Conservation (phyloP, 2,329 filamentous ascomycete species). For the Lecanicillium sp. region DNA sequence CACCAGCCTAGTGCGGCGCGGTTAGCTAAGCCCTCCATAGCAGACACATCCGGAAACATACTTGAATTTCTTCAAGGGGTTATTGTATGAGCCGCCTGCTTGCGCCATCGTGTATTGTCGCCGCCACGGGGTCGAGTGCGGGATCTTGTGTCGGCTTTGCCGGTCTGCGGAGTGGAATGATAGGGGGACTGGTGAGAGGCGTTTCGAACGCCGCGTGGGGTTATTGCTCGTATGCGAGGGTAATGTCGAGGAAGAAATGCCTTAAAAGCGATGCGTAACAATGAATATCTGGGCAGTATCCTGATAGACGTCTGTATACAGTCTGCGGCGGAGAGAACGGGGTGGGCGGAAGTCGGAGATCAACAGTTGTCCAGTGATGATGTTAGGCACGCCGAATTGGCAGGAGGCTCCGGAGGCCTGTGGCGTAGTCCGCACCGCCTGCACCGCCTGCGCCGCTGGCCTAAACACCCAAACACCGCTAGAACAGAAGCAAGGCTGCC, state of each 20-base stretch:
- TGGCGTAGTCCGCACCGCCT: neutral
- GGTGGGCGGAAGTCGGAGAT: too few relatives aligned
- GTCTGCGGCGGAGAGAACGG: too few relatives aligned
- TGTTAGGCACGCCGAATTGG: conserved; percentile 11
- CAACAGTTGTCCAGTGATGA: too few relatives aligned
- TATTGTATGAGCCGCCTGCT: conserved; percentile 83
- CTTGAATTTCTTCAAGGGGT: conserved; percentile 99
- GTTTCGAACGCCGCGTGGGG: too few relatives aligned
- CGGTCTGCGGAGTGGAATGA: neutral
- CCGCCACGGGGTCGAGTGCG: conserved; percentile 13
- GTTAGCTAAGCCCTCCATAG: conserved; percentile 16
- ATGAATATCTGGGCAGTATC: too few relatives aligned
- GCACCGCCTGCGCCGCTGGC: conserved; percentile 2
- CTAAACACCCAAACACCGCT: too few relatives aligned
- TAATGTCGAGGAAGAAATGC: too few relatives aligned
- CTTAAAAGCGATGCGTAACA: too few relatives aligned
- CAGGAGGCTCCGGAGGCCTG: conserved; percentile 14
- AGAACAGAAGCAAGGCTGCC: too few relatives aligned
- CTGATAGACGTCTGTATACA: too few relatives aligned
- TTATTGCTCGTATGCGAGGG: too few relatives aligned
- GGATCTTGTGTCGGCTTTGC: conserved; percentile 7
- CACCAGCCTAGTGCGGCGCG: conserved; percentile 60
- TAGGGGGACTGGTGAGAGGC: neutral
- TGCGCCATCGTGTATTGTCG: conserved; percentile 62
- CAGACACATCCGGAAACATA: conserved; percentile 30